Base-by-base conservation (phyloP, 371 early-diverging fungal species). In the Actinomortierella wolfii region DNA sequence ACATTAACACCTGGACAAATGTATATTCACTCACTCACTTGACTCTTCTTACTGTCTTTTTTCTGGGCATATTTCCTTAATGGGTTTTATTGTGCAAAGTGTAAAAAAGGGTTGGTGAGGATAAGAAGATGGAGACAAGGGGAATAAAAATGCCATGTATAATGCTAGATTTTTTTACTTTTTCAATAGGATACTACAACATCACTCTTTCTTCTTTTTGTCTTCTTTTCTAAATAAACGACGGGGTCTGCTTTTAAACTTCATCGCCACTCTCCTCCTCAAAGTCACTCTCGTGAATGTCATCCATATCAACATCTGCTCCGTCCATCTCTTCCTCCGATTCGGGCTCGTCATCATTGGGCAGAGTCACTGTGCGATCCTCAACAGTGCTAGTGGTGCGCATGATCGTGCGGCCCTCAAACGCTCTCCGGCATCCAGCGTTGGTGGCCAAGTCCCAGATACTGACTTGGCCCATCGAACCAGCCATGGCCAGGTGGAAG, bases 391-490 rank as follows among this genome's bases (percentile, higher is more conserved):
- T 68, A 24, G 76, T 51, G 51, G 43, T 61, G 11, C 65, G 66
- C 7, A 78, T 57, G 23, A 76, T 71, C 34, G 69, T 63, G 8
- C 84, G 77, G 14, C 74, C 81, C 57, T 74, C 77, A 74, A 93
- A 92, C 11, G 87, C 83, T 48, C 86, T 69, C 56, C 94, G 81
- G 5, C 97, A 86, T 55, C 89, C 89, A 18, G 88, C 87, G 64
- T 95, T 97, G 9, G 89, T 86, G 26, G 89, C 84, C 76, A 97
- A 78, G 66, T 98, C 94, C 96, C 97, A 96, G 8, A 98, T 83
- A 26, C 90, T 85, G 50, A 95, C 81, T 56, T 91, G 90, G 63
- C 97, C 97, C 18, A 83, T 84, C 4, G 91, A 91, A 26, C 98
- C 98, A 45, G 89, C 93, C 47, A 93, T 86, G 4, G 96, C 94